These are phyloP conservation scores for Pyrenochaeta sp. DNA, from an alignment of 2,329 filamentous ascomycete genomes.

Conservation along the genomic window DNA sequence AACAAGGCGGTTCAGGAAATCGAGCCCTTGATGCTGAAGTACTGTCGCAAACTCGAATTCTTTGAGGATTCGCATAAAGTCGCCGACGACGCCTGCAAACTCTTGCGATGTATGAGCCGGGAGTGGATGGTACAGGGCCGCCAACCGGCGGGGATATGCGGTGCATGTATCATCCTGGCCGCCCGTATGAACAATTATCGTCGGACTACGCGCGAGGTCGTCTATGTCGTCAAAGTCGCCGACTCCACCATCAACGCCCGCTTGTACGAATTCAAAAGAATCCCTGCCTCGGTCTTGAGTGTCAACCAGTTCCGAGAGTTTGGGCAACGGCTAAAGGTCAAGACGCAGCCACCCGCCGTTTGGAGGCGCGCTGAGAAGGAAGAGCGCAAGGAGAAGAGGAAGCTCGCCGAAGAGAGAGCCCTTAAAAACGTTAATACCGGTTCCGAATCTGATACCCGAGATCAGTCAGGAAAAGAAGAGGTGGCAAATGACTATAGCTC, in stretches of 20 bases:
- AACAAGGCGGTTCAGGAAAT: conserved; percentile 72
- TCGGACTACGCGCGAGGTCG: conserved; percentile 88
- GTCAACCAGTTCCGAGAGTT: conserved; percentile 83
- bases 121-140: conserved; percentile 98
- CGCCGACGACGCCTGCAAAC: conserved; percentile 84
- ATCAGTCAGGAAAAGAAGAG: conserved; percentile 7
- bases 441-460: neutral
- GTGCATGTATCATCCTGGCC: conserved; percentile 91
- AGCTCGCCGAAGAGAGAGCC: conserved; percentile 22
- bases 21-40: conserved; percentile 90
- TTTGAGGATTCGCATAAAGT: conserved; percentile 82
- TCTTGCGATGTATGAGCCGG: conserved; percentile 90
- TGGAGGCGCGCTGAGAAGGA: conserved; percentile 68
- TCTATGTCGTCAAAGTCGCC: conserved; percentile 98
- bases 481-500: conserved; percentile 17
- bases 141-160: conserved; percentile 91
- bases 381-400: conserved; percentile 44
- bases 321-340: conserved; percentile 72
- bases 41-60: conserved; percentile 92
- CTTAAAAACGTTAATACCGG: conserved; percentile 12
- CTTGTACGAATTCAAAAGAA: conserved; percentile 88
- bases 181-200: conserved; percentile 99
- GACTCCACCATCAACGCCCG: conserved; percentile 92
- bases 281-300: conserved; percentile 82
- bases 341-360: conserved; percentile 76